These are phyloP conservation scores for Naganishia antarctica DNA, from an alignment of 768 basidiomycete genomes.

Conservation along the genomic window DNA sequence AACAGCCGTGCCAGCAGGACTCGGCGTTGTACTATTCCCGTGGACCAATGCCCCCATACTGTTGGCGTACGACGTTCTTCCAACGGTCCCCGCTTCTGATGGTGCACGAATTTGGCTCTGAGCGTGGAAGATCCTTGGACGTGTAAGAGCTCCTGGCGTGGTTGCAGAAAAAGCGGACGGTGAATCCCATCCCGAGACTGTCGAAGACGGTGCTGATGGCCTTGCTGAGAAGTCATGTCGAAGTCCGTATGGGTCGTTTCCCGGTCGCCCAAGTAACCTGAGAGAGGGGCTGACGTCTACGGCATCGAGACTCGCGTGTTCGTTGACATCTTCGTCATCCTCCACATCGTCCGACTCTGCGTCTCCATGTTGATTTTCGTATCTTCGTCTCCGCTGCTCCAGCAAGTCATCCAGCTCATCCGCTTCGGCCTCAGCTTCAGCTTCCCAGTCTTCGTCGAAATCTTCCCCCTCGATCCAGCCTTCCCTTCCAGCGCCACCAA, in stretches of 20 bases:
- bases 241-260: neutral
- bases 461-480: conserved; percentile 46
- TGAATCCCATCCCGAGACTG: neutral
- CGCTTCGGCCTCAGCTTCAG: conserved; percentile 10
- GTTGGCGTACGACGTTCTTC: conserved; percentile 20
- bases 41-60: neutral
- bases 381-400: neutral
- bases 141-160: conserved; percentile 66
- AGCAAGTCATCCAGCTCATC: conserved; percentile 28
- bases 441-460: conserved; percentile 52
- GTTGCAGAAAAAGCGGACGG: neutral
- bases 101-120: conserved; percentile 68
- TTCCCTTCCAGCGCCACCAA: conserved; percentile 41
- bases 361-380: conserved; percentile 1
- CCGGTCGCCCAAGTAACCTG: neutral
- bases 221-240: conserved; percentile 53
- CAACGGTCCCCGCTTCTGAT: conserved; percentile 41
- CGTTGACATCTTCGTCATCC: conserved; percentile 31
- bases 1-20: conserved; percentile 43
- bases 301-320: conserved; percentile 35
- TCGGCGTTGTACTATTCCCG: conserved; percentile 33
- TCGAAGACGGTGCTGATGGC: conserved; percentile 75
- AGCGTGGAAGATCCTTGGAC: conserved; percentile 78
- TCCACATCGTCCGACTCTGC: conserved; percentile 49
- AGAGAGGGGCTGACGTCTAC: conserved; percentile 41